Conservation (phyloP, 257 asterid genomes). For the Solanum arcanum region DNA sequence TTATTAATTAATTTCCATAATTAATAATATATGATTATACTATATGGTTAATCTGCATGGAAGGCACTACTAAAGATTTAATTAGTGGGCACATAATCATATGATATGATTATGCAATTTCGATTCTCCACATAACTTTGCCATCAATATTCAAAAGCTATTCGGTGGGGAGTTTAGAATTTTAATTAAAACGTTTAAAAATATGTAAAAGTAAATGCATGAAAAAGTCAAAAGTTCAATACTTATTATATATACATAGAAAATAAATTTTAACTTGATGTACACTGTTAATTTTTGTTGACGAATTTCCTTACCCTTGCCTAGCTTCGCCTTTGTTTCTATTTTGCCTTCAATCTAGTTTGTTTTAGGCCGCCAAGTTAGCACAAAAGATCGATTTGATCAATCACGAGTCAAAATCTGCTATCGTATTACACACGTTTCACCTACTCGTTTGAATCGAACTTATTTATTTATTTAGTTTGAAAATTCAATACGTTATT, state of each 20-base stretch:
- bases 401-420: no score
- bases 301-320: accelerated
- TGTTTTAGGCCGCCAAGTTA: not conserved
- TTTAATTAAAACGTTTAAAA: no score
- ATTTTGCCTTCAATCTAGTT: not conserved
- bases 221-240: accelerated
- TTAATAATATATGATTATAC: not conserved
- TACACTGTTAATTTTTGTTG: no score
- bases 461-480: not conserved
- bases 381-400: not conserved
- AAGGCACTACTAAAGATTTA: conserved; percentile 14
- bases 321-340: not conserved
- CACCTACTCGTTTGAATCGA: not conserved
- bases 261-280: no score
- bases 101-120: conserved; percentile 18
- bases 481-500: not conserved
- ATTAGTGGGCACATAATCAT: not conserved
- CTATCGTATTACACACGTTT: not conserved
- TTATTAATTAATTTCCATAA: not conserved
- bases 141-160: no score
- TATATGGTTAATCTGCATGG: conserved; percentile 26
- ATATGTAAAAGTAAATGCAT: no score
- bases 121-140: not conserved
- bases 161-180: accelerated
- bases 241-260: no score